Conservation (phyloP, 345 rosid genomes). For the Populus davidiana region DNA sequence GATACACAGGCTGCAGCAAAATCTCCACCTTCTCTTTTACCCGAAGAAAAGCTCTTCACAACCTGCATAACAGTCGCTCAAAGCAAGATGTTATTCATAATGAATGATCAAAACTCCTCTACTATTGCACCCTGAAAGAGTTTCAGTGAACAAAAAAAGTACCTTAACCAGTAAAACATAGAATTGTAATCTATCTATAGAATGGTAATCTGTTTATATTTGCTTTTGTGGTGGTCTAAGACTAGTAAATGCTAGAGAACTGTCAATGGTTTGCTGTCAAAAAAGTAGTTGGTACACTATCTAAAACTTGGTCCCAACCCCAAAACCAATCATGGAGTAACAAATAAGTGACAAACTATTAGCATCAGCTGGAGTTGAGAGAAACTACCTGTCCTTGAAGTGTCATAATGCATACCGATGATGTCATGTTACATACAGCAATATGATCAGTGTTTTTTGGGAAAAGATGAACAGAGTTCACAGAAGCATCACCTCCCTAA, state of each 20-base stretch:
- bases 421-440: conserved; percentile 89
- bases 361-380: conserved; percentile 1
- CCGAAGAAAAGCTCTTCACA: conserved; percentile 96
- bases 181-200: neutral
- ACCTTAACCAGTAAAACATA: neutral
- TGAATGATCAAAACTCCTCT: neutral
- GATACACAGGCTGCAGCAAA: conserved; percentile 88
- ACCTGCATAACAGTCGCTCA: conserved; percentile 45
- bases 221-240: neutral
- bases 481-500: conserved; percentile 98
- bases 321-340: neutral
- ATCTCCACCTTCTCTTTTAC: conserved; percentile 90
- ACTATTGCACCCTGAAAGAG: neutral
- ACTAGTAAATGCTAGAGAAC: neutral
- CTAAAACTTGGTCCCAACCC: neutral
- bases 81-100: conserved; percentile 11
- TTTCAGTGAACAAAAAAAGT: neutral
- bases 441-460: conserved; percentile 88
- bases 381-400: conserved; percentile 89
- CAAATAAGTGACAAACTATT: neutral
- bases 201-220: neutral
- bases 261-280: neutral
- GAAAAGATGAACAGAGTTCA: conserved; percentile 87
- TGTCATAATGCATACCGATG: conserved; percentile 87
- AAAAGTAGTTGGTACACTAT: neutral